phyloP scores from a whole-genome alignment of 805 yeast genomes.

The Ogataea salicorniae region DNA sequence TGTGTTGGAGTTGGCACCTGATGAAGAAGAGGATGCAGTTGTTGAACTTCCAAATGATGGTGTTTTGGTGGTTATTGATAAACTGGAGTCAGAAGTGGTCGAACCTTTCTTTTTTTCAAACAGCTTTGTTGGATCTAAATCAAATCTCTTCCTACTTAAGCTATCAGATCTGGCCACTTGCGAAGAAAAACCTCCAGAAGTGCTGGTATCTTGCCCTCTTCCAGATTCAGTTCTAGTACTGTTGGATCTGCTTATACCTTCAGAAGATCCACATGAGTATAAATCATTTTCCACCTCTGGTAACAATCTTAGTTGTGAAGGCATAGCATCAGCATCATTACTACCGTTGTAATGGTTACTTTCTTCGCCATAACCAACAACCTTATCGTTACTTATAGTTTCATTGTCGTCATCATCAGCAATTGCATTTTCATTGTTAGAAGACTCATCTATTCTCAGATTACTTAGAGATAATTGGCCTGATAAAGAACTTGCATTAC shows the following conservation, averaged over 20 bases:
- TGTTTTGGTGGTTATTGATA: slow-evolving; percentile 8
- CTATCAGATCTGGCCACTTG: background rate
- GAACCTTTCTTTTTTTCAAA: slow-evolving; percentile 7
- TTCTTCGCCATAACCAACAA: slow-evolving; percentile 2
- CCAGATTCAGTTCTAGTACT: slow-evolving; percentile 8
- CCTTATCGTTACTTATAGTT: background rate
- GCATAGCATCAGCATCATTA: slow-evolving; percentile 23
- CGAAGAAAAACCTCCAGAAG: background rate
- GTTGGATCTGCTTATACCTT: slow-evolving; percentile 23
- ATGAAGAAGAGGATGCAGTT: slow-evolving; percentile 2
- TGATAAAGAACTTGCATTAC: background rate
- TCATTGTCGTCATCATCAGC: background rate
- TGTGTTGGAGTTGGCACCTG: background rate
- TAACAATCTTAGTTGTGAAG: slow-evolving; percentile 52
- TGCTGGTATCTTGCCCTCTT: background rate
- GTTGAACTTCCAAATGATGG: slow-evolving; percentile 11
- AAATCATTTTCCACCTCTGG: slow-evolving; percentile 33
- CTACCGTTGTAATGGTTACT: background rate
- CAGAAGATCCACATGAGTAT: slow-evolving; percentile 24
- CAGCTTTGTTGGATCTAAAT: background rate
- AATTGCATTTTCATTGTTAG: background rate
- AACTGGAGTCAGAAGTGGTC: slow-evolving; percentile 11
- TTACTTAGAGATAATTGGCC: background rate
- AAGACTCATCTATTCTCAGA: background rate
- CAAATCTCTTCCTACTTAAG: background rate